phyloP scores from a whole-genome alignment of 192 early-diverging fungal species.

The Gorgonomyces haynaldii region DNA sequence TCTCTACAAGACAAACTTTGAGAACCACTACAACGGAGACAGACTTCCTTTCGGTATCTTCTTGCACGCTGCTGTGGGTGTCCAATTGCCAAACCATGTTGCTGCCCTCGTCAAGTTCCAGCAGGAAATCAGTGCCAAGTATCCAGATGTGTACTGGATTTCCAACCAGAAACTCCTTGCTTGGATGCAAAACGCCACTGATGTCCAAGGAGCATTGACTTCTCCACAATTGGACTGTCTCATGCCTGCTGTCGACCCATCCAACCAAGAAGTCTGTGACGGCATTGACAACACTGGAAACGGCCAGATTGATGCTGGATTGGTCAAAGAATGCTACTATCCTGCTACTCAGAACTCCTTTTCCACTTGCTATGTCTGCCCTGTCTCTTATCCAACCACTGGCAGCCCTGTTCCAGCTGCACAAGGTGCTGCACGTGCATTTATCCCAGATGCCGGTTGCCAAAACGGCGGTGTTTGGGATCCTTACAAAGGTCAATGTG shows the following conservation, averaged over 20 bases:
- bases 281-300: constrained; percentile 25
- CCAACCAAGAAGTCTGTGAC: constrained; percentile 23
- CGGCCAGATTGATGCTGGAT: constrained; percentile 15
- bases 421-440: neutral
- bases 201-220: constrained; percentile 2
- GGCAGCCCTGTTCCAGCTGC: constrained; percentile 10
- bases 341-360: constrained; percentile 12
- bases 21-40: constrained; percentile 15
- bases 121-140: too few relatives aligned
- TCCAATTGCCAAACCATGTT: too few relatives aligned
- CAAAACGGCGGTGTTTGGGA: constrained; percentile 14
- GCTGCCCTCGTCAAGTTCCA: too few relatives aligned
- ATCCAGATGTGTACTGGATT: constrained; percentile 24
- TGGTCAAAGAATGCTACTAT: constrained; percentile 3
- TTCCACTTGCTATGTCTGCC: constrained; percentile 25
- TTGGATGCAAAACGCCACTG: constrained; percentile 17
- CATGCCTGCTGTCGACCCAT: constrained; percentile 7
- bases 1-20: constrained; percentile 12
- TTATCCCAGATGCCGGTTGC: constrained; percentile 14
- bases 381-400: constrained; percentile 10
- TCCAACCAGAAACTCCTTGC: constrained; percentile 23
- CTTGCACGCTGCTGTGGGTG: too few relatives aligned
- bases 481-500: constrained; percentile 10
- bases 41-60: constrained; percentile 23
- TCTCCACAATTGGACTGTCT: constrained; percentile 9